These are phyloP conservation scores for Wickerhamomyces bisporus DNA, from an alignment of 805 yeast species.

Conservation along the genomic window DNA sequence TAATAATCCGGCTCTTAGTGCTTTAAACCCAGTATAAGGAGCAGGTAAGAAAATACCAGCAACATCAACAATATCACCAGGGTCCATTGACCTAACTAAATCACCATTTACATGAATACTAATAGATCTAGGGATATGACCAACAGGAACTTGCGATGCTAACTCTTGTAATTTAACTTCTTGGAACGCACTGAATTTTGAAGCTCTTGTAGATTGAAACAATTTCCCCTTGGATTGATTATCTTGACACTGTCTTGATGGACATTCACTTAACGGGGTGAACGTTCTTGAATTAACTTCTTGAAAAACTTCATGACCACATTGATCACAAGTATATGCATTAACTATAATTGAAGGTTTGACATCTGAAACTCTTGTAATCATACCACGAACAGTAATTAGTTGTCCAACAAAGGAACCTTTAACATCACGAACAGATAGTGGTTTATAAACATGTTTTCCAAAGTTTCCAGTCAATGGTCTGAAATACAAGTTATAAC, in stretches of 20 bases:
- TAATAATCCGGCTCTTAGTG: conserved; percentile 84
- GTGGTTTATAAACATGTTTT: conserved; percentile 38
- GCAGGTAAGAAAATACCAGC: conserved; percentile 90
- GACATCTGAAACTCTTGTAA: conserved; percentile 93
- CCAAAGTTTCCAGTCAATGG: conserved; percentile 50
- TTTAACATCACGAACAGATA: conserved; percentile 86
- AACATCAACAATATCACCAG: conserved; percentile 93
- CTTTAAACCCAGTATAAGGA: conserved; percentile 94
- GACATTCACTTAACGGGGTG: conserved; percentile 84
- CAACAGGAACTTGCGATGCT: conserved; percentile 95
- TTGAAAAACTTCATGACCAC: conserved; percentile 96
- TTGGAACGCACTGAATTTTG: conserved; percentile 92
- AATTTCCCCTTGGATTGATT: conserved; percentile 86
- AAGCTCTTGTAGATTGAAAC: conserved; percentile 90
- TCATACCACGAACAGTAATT: conserved; percentile 89
- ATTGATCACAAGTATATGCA: conserved; percentile 95
- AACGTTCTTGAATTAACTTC: conserved; percentile 83
- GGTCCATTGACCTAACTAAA: conserved; percentile 77
- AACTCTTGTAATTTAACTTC: conserved; percentile 93
- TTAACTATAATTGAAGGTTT: conserved; percentile 87
- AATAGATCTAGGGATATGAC: conserved; percentile 90
- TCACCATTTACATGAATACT: conserved; percentile 89
- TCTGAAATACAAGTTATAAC: conserved; percentile 81
- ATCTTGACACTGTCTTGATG: conserved; percentile 69
- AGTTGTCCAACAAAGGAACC: conserved; percentile 81